Base-by-base conservation (phyloP, 1,284 basidiomycete genomes). In the Pterulicium gracile region DNA sequence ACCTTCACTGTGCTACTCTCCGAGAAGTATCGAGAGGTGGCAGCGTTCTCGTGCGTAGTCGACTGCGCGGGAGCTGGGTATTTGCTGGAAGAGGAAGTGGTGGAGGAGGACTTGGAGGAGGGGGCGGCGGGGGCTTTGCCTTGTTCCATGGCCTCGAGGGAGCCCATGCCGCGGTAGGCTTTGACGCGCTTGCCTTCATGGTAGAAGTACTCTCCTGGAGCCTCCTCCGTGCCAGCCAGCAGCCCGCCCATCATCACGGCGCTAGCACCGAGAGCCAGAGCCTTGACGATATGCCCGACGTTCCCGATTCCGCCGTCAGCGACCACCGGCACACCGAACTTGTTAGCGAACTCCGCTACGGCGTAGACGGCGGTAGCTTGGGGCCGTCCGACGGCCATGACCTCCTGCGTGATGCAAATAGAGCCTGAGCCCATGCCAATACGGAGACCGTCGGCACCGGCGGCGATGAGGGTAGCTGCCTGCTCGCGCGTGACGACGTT, bases 161-260 rank as follows among this genome's bases (percentile, higher is more conserved):
- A 90, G 35, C 95, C 95, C 95, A 98, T 98, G 10, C 96, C 95
- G 51, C 96, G 86, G 70, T 98, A 99, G 34, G 94, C 81, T 75
- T 99, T 99, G 61, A 98, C 89, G 42, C 96, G 84, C 75, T 97
- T 95, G 55, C 95, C 95, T 57, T 98, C 94, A 62, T 97, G 92
- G 67, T 95, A 97, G 65, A 95, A 98, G 73, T 97, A 99, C 67
- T 98, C 94, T 55, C 96, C 96, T 0, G 96, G 95, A 1, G 93
- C 92, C 65, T 99, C 95, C 52, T 91, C 87, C 40, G 95, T 98
- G 24, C 96, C 95, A 14, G 95, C 96, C 21, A 99, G 75, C 47
- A 98, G 67, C 19, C 93, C 89, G 46, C 95, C 95, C 95, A 98
- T 98, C 95, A 98, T 98, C 51, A 98, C 93, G 4, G 91, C 94